These are phyloP conservation scores for Cladosporium velox DNA, from an alignment of 2,329 filamentous ascomycete species.

Conservation along the genomic window DNA sequence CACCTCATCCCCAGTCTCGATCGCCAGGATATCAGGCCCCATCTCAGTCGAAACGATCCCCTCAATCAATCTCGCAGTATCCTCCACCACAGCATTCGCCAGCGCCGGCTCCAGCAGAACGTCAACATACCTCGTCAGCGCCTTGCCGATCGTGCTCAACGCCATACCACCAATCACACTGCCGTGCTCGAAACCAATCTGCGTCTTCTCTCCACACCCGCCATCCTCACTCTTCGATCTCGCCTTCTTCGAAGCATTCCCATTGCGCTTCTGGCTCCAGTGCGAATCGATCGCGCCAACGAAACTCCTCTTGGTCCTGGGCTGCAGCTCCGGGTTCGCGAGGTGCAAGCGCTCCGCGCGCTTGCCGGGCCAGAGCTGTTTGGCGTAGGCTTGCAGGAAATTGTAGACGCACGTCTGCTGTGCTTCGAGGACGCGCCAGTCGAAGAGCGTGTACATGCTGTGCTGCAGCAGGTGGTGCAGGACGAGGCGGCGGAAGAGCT, in stretches of 20 bases:
- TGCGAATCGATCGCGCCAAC: not conserved
- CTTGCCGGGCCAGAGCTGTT: constrained; percentile 8
- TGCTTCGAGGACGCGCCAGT: not conserved
- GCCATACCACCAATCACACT: not conserved
- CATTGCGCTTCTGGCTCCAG: not conserved
- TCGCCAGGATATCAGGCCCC: not conserved
- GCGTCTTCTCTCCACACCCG: not conserved
- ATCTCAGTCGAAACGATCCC: not conserved
- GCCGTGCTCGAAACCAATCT: not conserved
- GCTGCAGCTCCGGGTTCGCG: not conserved
- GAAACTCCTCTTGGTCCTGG: not conserved
- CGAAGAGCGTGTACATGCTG: not conserved
- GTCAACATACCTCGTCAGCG: not conserved
- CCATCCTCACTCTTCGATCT: not conserved
- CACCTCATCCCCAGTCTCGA: not conserved
- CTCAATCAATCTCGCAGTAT: not conserved
- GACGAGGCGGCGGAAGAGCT: constrained; percentile 6
- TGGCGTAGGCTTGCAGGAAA: constrained; percentile 8
- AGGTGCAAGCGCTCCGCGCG: not conserved
- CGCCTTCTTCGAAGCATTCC: not conserved
- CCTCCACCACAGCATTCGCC: not conserved
- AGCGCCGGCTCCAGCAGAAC: constrained; percentile 4
- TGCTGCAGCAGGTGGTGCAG: not conserved
- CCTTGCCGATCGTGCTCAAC: not conserved
- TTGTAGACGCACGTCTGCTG: not conserved